Base-by-base conservation (phyloP, 805 yeast species). In the Candida corydali region DNA sequence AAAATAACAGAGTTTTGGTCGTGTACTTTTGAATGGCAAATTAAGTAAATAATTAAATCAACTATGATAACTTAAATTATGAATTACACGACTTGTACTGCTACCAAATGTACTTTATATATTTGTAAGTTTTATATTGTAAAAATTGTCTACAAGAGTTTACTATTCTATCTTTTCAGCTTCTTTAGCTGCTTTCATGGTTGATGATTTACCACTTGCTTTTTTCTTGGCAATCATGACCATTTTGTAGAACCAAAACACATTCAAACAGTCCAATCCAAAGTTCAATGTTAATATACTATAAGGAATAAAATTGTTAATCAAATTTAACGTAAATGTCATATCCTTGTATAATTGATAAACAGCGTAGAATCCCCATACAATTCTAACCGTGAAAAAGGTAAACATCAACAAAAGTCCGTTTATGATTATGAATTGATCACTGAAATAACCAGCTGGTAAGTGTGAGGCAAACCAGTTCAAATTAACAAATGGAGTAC, bases 401-500 rank as follows among this genome's bases (percentile, higher is more conserved):
- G 82, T 73, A 2, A 68, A 38, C 46, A 93, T 69, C 42, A 93
- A 67, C 17, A 75, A 45, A 7, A 87, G 36, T 0, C 98, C 98
- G 56, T 93, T 93, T 47, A 81, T 49, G 11, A 75, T 53, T 35
- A 78, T 74, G 8, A 76, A 38, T 44, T 52, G 67, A 17, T 67
- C 68, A 28, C 84, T 79, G 35, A 86, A 69, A 3, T 77, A 59
- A 3, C 83, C 85, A 1, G 70, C 70, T 1, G 95, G 93, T 12
- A 88, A 66, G 49, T 85, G 81, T 22, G 83, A 73, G 23, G 87
- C 80, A 59, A 82, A 89, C 96, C 97, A 93, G 59, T 93, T 86
- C 54, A 86, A 57, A 60, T 93, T 94, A 43, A 93, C 96, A 61
- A 93, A 93, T 7, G 98, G 98, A 2, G 97, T 86, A 32, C 95